Evolutionary conservation across 2,329 filamentous ascomycete species (phyloP).

Genomic region (Cephalotrichum gorgonifer): DNA sequence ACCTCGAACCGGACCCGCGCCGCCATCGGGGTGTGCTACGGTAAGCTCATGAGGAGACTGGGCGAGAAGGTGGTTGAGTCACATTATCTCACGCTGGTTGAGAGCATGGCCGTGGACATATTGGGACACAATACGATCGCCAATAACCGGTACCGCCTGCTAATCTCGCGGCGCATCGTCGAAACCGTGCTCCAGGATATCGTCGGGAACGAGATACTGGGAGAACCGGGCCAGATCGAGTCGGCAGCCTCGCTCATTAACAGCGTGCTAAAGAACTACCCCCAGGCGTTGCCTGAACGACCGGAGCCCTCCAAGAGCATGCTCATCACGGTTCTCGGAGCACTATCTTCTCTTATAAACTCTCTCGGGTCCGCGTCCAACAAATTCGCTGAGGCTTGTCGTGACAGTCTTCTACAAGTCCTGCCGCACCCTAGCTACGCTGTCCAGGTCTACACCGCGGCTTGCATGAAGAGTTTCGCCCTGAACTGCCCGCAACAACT

Average conservation of each 20-base stretch:
- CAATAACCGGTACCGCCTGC: conserved; percentile 77
- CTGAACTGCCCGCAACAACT: conserved; percentile 88
- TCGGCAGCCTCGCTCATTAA: conserved; percentile 77
- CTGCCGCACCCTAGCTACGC: conserved; percentile 93
- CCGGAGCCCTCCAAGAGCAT: conserved; percentile 83
- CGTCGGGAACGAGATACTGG: conserved; percentile 70
- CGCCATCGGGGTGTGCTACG: conserved; percentile 79
- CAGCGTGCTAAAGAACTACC: conserved; percentile 86
- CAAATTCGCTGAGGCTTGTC: conserved; percentile 68
- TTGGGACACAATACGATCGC: conserved; percentile 65
- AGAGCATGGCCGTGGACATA: conserved; percentile 71
- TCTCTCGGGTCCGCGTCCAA: conserved; percentile 75
- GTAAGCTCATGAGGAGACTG: conserved; percentile 65
- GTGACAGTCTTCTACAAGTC: conserved; percentile 81
- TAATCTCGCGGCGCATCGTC: conserved; percentile 77
- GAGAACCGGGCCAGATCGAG: conserved; percentile 78
- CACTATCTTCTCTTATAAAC: conserved; percentile 66
- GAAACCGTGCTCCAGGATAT: conserved; percentile 76
- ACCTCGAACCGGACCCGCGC: conserved; percentile 74
- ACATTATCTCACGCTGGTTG: conserved; percentile 71
- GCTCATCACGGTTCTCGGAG: conserved; percentile 67
- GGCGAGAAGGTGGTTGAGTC: conserved; percentile 75
- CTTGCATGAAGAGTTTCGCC: conserved; percentile 78
- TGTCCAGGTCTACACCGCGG: conserved; percentile 81
- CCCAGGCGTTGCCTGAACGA: conserved; percentile 76